phyloP scores from a whole-genome alignment of 495 filamentous ascomycete genomes.

The Penicillium chermesinum region DNA sequence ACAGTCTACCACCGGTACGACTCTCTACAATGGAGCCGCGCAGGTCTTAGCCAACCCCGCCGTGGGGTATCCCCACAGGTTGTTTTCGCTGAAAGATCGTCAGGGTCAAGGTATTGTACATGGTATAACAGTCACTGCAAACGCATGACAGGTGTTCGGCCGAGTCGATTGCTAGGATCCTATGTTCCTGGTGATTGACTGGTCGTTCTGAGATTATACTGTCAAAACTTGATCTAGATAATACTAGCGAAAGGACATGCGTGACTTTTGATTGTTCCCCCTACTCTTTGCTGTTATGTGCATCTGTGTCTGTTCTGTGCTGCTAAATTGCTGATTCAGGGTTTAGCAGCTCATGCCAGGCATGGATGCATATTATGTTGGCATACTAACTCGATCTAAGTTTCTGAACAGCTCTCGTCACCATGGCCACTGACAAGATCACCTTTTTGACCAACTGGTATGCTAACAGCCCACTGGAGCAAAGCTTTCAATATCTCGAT shows the following conservation, averaged over 20 bases:
- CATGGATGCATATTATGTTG: constrained; percentile 4
- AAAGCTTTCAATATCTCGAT: too few relatives aligned
- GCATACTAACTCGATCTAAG: constrained; percentile 19
- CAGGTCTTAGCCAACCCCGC: constrained; percentile 20
- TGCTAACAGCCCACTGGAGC: constrained; percentile 16
- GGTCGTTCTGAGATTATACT: constrained; percentile 63
- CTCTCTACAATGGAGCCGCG: constrained; percentile 33
- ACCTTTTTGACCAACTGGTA: constrained; percentile 72
- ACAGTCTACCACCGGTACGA: constrained; percentile 30
- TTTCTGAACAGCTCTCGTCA: constrained; percentile 29
- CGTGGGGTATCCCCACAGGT: constrained; percentile 10
- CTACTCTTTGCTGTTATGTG: constrained; percentile 18
- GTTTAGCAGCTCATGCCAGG: constrained; percentile 2
- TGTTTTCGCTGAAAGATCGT: constrained; percentile 30
- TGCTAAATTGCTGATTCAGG: neutral
- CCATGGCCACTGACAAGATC: constrained; percentile 69
- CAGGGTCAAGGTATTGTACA: constrained; percentile 56
- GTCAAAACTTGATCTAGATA: constrained; percentile 79
- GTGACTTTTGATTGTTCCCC: constrained; percentile 51
- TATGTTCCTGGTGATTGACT: neutral
- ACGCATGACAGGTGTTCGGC: constrained; percentile 59
- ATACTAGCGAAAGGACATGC: constrained; percentile 81
- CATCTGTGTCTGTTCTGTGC: neutral
- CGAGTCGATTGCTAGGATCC: constrained; percentile 8
- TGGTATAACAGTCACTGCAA: constrained; percentile 46